Conservation (phyloP, 768 basidiomycete genomes). For the Lactifluus rugatus region DNA sequence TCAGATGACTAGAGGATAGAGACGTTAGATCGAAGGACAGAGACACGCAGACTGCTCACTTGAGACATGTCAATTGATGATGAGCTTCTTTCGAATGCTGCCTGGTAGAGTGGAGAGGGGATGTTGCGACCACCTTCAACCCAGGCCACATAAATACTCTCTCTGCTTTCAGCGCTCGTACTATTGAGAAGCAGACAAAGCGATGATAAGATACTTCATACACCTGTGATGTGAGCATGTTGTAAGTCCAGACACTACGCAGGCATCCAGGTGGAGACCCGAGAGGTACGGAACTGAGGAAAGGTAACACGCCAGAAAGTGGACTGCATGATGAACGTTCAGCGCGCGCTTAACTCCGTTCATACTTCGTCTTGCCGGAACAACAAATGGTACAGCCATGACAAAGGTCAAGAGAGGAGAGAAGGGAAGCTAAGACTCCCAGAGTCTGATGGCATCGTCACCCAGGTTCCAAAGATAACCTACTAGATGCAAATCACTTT, state of each 20-base stretch:
- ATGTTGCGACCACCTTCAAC: background rate
- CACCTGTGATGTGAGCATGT: background rate
- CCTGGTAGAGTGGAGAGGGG: background rate
- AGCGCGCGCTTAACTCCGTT: too few species aligned
- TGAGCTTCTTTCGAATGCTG: background rate
- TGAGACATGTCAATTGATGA: background rate
- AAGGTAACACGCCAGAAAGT: too few species aligned
- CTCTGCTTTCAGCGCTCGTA: background rate
- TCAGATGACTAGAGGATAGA: background rate
- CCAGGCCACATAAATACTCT: slow-evolving; percentile 1
- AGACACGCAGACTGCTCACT: background rate
- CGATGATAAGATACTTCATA: background rate
- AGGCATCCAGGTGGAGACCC: slow-evolving; percentile 3
- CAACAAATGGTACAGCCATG: background rate
- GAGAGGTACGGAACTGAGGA: background rate
- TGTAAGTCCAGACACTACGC: background rate
- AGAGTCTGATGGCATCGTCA: too few species aligned
- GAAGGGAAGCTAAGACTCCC: too few species aligned
- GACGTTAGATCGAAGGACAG: background rate
- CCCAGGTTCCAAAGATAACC: too few species aligned
- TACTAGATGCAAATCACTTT: background rate
- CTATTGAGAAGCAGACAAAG: background rate
- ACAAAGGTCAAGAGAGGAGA: background rate
- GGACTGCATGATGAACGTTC: background rate
- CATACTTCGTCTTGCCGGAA: too few species aligned